Evolutionary conservation across 768 basidiomycete genomes (phyloP).

Genomic region (Agaricus sinodeliciosus): DNA sequence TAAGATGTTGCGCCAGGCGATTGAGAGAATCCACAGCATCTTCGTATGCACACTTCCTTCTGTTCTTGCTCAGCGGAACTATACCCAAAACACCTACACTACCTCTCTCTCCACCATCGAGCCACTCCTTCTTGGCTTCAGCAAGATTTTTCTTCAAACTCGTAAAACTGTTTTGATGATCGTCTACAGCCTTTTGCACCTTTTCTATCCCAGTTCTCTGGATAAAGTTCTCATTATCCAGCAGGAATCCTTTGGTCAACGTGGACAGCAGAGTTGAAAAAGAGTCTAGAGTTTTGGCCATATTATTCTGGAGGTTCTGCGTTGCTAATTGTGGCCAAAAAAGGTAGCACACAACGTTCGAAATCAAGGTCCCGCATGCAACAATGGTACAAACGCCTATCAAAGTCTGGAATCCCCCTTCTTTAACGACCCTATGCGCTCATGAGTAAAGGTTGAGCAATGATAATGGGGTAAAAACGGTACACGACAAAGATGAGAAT

Average conservation of each 20-base stretch:
- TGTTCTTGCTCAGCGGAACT: slow-evolving; percentile 14
- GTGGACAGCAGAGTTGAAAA: slow-evolving; percentile 82
- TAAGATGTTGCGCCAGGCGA: slow-evolving; percentile 89
- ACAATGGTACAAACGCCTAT: slow-evolving; percentile 75
- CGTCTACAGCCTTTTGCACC: slow-evolving; percentile 73
- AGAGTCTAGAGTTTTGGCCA: slow-evolving; percentile 80
- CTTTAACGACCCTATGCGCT: slow-evolving; percentile 65
- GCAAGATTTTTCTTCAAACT: slow-evolving; percentile 78
- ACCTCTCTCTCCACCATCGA: slow-evolving; percentile 20
- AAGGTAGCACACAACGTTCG: slow-evolving; percentile 78
- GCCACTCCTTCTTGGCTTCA: slow-evolving; percentile 87
- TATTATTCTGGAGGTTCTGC: slow-evolving; percentile 72
- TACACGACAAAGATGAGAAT: slow-evolving; percentile 84
- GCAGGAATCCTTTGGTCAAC: slow-evolving; percentile 79
- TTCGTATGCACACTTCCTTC: slow-evolving; percentile 59
- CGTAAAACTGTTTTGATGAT: slow-evolving; percentile 87
- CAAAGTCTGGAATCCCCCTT: slow-evolving; percentile 75
- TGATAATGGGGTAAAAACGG: background rate
- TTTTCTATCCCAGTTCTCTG: slow-evolving; percentile 51
- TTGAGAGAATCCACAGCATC: slow-evolving; percentile 85
- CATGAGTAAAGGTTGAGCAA: background rate
- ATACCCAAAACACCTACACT: slow-evolving; percentile 12
- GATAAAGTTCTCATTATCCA: slow-evolving; percentile 54
- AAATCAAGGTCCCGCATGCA: slow-evolving; percentile 64
- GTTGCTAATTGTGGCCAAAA: slow-evolving; percentile 88